A percentile compares a stretch with the other conserved stretches of the same genome.
phyloP scores from a whole-genome alignment of 192 early-diverging fungal genomes.

The Glomus cerebriforme region DNA sequence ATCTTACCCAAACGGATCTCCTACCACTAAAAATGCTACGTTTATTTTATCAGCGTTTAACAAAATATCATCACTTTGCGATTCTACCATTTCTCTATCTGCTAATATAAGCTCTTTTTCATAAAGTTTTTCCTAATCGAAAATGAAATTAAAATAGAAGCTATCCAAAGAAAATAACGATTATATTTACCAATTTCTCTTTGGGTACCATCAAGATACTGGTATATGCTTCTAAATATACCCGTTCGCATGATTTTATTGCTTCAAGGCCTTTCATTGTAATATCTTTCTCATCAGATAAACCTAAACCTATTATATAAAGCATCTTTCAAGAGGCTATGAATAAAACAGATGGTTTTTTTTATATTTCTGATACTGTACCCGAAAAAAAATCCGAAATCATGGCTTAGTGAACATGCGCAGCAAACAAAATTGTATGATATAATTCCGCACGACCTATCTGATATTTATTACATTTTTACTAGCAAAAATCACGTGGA shows the following conservation, averaged over 20 bases:
- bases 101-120: conserved; percentile 84
- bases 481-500: too few species aligned
- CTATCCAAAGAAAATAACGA: neutral
- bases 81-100: conserved; percentile 97
- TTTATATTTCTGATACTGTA: too few species aligned
- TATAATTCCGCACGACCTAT: too few species aligned
- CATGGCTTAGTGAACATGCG: too few species aligned
- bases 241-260: conserved; percentile 78
- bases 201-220: conserved; percentile 88
- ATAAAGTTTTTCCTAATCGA: conserved; percentile 80
- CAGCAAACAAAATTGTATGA: too few species aligned
- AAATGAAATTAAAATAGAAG: neutral
- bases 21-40: conserved; percentile 95
- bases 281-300: conserved; percentile 96
- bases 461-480: too few species aligned
- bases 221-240: conserved; percentile 97
- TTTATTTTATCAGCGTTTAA: conserved; percentile 84
- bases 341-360: too few species aligned
- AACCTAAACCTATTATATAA: conserved; percentile 89
- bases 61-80: conserved; percentile 86
- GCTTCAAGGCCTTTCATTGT: conserved; percentile 96
- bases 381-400: too few species aligned
- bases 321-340: conserved; percentile 58
- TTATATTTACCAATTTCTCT: conserved; percentile 61
- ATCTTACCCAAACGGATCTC: conserved; percentile 88